Base-by-base conservation (phyloP, 306 rosid species). In the Acacia crassicarpa region DNA sequence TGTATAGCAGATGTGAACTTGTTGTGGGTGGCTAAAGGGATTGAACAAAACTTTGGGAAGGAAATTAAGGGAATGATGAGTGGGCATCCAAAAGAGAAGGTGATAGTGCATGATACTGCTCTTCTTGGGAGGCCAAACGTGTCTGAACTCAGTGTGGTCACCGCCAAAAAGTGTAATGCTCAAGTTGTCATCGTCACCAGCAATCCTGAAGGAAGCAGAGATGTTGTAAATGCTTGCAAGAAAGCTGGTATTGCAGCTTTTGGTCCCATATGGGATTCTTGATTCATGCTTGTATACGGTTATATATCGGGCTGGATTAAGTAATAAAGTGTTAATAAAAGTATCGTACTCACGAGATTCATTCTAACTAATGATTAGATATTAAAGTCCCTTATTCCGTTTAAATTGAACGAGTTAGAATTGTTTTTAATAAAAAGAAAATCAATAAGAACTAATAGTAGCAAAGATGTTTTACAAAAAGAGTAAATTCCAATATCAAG, bases 251-350 rank as follows among this genome's bases (percentile, higher is more conserved):
- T 86, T 72, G 76, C 91, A 2, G 87, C 91, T 33, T 90, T 90
- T 73, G 93, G 93, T 4, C 93, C 91, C 63, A 86, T 88, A 5
- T 88, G 89, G 89, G 94, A 86, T 76, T 90, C 94, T 53, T 30
- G 32, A 30, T 30, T 30, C 32, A 27, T n/a, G 30, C 30, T 27
- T 27, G 30, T 27, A 27, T 27, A 27, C 30, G 30, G 30, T 27
- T 27, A 27, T 27, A n/a, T n/a, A n/a, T n/a, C n/a, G n/a, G n/a
- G n/a, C n/a, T n/a, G n/a, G n/a, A n/a, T n/a, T n/a, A n/a, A n/a
- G n/a, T n/a, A n/a, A n/a, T n/a, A n/a, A n/a, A n/a, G n/a, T n/a
- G n/a, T n/a, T n/a, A n/a, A n/a, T n/a, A n/a, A n/a, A n/a, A n/a
- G n/a, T n/a, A n/a, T n/a, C n/a, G n/a, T n/a, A n/a, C n/a, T n/a